Conservation (phyloP, 345 rosid species). For the Dovyalis caffra region DNA sequence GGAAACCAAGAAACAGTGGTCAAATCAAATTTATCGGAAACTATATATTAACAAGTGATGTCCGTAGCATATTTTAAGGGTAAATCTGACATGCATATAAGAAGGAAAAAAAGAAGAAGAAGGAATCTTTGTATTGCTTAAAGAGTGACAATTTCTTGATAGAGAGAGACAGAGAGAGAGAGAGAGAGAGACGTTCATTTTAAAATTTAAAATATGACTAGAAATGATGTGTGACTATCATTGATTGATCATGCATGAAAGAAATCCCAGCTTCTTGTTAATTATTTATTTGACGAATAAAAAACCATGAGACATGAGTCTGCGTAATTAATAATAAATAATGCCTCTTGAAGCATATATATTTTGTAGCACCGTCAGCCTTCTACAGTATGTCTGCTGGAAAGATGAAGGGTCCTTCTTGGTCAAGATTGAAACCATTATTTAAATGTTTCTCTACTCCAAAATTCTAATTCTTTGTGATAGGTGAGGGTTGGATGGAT, state of each 20-base stretch:
- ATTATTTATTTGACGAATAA: no score
- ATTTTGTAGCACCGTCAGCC: background rate
- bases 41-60: no score
- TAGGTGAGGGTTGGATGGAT: no score
- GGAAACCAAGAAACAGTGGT: no score
- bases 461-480: background rate
- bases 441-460: background rate
- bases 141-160: background rate
- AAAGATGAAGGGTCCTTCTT: background rate
- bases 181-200: background rate
- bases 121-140: conserved; percentile 2
- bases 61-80: background rate
- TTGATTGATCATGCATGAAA: background rate
- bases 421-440: background rate
- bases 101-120: background rate
- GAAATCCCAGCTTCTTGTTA: no score
- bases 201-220: background rate
- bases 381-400: background rate
- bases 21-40: no score
- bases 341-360: no score
- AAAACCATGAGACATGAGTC: no score
- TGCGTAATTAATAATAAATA: no score
- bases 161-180: background rate
- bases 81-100: background rate
- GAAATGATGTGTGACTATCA: background rate